phyloP scores from a whole-genome alignment of 2,329 filamentous ascomycete genomes.

The Emergomyces pasteurianus region DNA sequence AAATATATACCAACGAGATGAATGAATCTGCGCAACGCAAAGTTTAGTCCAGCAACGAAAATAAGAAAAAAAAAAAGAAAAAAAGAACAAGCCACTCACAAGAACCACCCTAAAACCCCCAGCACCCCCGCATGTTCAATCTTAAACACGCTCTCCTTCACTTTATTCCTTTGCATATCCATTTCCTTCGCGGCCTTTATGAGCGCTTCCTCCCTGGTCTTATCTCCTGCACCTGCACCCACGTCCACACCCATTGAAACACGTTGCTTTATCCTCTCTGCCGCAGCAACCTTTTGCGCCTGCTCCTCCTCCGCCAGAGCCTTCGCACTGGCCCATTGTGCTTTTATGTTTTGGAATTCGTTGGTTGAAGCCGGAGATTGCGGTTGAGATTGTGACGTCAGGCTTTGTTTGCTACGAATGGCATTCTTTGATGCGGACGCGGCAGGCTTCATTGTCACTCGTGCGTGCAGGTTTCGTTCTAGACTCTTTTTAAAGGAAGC shows the following conservation, averaged over 20 bases:
- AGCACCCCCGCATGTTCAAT: constrained; percentile 26
- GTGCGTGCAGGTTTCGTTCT: neutral
- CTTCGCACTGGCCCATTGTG: constrained; percentile 13
- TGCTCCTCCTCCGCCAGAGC: constrained; percentile 12
- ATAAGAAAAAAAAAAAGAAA: neutral
- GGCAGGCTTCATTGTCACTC: neutral
- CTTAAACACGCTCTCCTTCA: constrained; percentile 28
- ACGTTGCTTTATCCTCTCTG: neutral
- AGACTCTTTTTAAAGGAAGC: neutral
- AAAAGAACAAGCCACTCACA: constrained; percentile 21
- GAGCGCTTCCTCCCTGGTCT: constrained; percentile 9
- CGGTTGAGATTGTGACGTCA: neutral
- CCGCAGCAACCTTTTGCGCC: constrained; percentile 5
- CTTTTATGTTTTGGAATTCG: constrained; percentile 12
- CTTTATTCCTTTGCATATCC: constrained; percentile 19
- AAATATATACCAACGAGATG: constrained; percentile 76
- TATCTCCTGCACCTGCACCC: neutral
- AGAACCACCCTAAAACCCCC: constrained; percentile 28
- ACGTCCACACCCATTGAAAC: neutral
- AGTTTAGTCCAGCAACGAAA: neutral
- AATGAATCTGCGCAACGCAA: constrained; percentile 41
- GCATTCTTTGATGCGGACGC: neutral
- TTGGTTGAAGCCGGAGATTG: neutral
- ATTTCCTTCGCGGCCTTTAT: constrained; percentile 16
- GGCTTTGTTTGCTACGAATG: neutral